A percentile compares a stretch with the other conserved stretches of the same genome.
These are phyloP conservation scores for Sarocladium strictum DNA, from an alignment of 2,329 filamentous ascomycete genomes.

Conservation along the genomic window DNA sequence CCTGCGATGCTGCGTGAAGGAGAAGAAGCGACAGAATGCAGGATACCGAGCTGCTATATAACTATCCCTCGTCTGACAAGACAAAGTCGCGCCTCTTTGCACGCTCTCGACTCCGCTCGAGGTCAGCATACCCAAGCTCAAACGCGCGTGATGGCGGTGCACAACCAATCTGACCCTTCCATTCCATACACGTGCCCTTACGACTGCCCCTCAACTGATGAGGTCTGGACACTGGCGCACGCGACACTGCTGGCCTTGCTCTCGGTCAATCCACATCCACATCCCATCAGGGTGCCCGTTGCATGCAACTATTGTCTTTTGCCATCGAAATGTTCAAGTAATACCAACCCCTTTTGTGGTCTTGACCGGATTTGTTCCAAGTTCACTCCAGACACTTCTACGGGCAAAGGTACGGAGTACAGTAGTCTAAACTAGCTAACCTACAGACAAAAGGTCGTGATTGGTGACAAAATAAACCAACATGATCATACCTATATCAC, in stretches of 20 bases:
- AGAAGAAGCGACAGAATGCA: neutral
- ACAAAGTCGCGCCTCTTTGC: too few species aligned
- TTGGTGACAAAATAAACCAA: neutral
- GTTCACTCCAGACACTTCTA: too few species aligned
- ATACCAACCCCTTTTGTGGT: too few species aligned
- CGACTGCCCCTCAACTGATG: neutral
- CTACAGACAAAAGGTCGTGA: too few species aligned
- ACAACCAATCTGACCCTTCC: neutral
- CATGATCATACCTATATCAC: too few species aligned
- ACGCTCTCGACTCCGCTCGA: neutral
- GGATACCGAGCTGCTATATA: too few species aligned
- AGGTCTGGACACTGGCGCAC: neutral
- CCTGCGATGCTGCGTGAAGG: too few species aligned
- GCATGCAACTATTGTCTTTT: neutral
- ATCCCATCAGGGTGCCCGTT: slow-evolving; percentile 1
- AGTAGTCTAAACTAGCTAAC: too few species aligned
- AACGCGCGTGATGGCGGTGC: neutral
- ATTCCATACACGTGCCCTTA: slow-evolving; percentile 5
- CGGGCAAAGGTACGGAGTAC: too few species aligned
- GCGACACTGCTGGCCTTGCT: neutral
- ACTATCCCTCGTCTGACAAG: too few species aligned
- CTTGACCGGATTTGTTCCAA: too few species aligned
- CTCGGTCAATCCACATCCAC: neutral
- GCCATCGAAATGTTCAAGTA: too few species aligned
- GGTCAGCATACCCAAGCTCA: neutral